Base-by-base conservation (phyloP, 495 filamentous ascomycete species). In the Aspergillus asperescens region DNA sequence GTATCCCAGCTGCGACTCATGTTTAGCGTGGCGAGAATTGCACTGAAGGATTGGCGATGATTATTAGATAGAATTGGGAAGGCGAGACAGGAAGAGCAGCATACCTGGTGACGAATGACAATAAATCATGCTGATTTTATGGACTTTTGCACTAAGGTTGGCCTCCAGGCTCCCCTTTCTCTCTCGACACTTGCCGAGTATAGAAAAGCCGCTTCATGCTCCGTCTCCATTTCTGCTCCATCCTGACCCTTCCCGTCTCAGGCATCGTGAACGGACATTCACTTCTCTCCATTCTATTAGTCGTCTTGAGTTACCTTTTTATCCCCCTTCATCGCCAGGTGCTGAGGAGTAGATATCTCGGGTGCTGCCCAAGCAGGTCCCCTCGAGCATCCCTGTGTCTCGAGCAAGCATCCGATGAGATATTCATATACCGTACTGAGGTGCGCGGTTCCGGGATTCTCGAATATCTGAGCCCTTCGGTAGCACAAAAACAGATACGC, bases 1-100 rank as follows among this genome's bases (percentile, higher is more conserved):
- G 19, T 29, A 19, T 32, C 23, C 43, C 51, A 48, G 41, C 10
- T 29, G 24, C 15, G 23, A 32, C 47, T n/a, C 38, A 50, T 58
- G 59, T 12, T 50, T 39, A 56, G 50, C 46, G 59, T 62, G 59
- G 59, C 59, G 50, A 62, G 42, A 32, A 8, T 6, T 34, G 22
- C 41, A 25, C 22, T 25, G 39, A 41, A 53, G 48, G 46, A 44
- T 39, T 25, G 19, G 20, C 29, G 23, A 50, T n/a, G n/a, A n/a
- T 27, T 10, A 46, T 47, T 46, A 47, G 25, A 44, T 35, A 44
- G 39, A 47, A 44, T 31, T 19, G 22, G 23, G 23, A 43, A 48
- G 16, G 38, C 4, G 10, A 44, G 15, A 31, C n/a, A n/a, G n/a
- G n/a, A 13, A 41, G 37, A 29, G 15, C 29, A 34, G n/a, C 40